Evolutionary conservation across 352 stramenopile species (phyloP).

Genomic region (Phytophthora colocasiae): DNA sequence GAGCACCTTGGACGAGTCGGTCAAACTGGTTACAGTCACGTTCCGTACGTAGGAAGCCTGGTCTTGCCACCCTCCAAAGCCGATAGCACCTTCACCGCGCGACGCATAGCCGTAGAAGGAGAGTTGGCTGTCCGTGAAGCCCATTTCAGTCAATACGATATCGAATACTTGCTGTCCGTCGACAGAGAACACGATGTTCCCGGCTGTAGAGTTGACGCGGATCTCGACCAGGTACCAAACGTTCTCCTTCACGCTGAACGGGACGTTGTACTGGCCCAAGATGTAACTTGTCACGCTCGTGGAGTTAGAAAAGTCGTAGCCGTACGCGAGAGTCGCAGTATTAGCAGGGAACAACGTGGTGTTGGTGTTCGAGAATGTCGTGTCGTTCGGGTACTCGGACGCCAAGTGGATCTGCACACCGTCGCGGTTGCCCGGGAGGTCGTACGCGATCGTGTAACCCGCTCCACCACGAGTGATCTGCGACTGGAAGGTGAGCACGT

Average conservation of each 20-base stretch:
- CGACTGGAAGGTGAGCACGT: constrained; percentile 39
- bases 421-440: constrained; percentile 39
- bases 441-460: constrained; percentile 35
- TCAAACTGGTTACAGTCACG: constrained; percentile 23
- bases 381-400: constrained; percentile 39
- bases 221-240: constrained; percentile 74
- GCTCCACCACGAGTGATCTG: constrained; percentile 35
- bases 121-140: constrained; percentile 21
- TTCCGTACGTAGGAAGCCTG: constrained; percentile 36
- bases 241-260: constrained; percentile 78
- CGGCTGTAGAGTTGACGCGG: constrained; percentile 60
- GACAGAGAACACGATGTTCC: constrained; percentile 37
- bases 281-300: constrained; percentile 43
- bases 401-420: constrained; percentile 44
- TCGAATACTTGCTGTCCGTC: constrained; percentile 36
- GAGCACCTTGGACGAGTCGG: constrained; percentile 20
- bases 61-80: constrained; percentile 35
- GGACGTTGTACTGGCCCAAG: constrained; percentile 45
- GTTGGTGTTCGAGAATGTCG: constrained; percentile 40
- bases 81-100: constrained; percentile 30
- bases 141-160: constrained; percentile 37
- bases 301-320: constrained; percentile 41
- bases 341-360: constrained; percentile 40
- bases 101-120: constrained; percentile 34
- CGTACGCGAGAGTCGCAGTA: constrained; percentile 34